Evolutionary conservation across 305 asterid genomes (phyloP).

Genomic region (Rubia tinctorum): DNA sequence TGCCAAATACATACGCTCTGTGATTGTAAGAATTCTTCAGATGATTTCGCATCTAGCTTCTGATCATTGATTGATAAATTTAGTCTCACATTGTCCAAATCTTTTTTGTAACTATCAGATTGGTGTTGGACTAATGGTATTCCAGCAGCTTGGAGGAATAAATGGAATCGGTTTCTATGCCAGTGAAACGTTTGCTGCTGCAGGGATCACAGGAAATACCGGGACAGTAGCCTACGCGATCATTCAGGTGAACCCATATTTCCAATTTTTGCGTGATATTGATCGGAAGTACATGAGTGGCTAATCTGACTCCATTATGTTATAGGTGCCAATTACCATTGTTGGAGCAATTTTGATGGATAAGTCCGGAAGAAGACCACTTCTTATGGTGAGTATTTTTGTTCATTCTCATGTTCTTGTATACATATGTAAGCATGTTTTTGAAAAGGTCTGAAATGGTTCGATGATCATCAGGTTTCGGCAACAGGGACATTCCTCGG

Average conservation of each 20-base stretch:
- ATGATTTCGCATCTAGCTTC: neutral
- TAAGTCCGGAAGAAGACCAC: constrained; percentile 79
- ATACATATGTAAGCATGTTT: neutral
- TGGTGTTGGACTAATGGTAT: constrained; percentile 82
- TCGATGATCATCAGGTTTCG: constrained; percentile 44
- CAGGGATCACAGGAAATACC: constrained; percentile 52
- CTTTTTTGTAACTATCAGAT: constrained; percentile 27
- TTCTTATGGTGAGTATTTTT: constrained; percentile 54
- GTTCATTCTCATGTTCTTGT: neutral
- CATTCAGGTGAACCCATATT: constrained; percentile 48
- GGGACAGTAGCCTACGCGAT: constrained; percentile 69
- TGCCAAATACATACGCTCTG: constrained; percentile 53
- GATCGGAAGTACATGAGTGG: neutral
- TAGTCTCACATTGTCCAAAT: neutral
- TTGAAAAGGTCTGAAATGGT: neutral
- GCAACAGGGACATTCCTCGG: constrained; percentile 74
- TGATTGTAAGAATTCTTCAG: constrained; percentile 49
- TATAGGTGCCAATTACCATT: constrained; percentile 67
- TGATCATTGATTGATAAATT: neutral
- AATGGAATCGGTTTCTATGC: constrained; percentile 83
- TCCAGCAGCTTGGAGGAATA: constrained; percentile 79
- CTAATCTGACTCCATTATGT: neutral
- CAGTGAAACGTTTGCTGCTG: constrained; percentile 60
- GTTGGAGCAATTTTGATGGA: constrained; percentile 85
- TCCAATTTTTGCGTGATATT: neutral